Conservation (phyloP, 2,329 filamentous ascomycete species). For the Teratosphaeria destructans region DNA sequence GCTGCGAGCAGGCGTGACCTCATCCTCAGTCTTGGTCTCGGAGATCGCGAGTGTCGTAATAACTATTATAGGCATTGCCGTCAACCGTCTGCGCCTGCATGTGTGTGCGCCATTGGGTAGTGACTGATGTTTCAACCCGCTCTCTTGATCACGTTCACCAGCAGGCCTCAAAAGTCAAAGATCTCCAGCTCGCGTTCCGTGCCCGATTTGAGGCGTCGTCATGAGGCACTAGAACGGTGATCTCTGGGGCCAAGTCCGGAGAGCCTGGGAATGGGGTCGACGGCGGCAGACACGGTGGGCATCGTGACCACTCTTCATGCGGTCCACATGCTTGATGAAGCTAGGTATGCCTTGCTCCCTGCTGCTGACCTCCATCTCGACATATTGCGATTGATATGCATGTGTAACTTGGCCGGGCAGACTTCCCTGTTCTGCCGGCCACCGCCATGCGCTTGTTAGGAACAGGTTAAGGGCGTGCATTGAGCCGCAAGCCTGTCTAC, state of each 20-base stretch:
- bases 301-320: not conserved
- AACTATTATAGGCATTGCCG: not conserved
- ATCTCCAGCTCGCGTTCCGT: not conserved
- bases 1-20: not conserved
- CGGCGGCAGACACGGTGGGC: not conserved
- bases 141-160: not conserved
- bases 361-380: not conserved
- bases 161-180: not conserved
- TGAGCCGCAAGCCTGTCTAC: not conserved
- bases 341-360: not conserved
- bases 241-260: not conserved
- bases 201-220: not conserved
- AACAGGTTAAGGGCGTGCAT: conserved; percentile 1
- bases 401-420: not conserved
- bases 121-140: not conserved
- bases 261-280: not conserved
- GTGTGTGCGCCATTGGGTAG: not conserved
- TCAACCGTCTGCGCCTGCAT: not conserved
- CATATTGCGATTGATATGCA: not conserved
- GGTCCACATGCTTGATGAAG: not conserved
- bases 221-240: not conserved
- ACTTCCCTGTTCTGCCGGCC: not conserved
- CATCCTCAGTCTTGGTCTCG: not conserved
- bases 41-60: not conserved
- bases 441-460: not conserved